phyloP scores from a whole-genome alignment of 148 eudicot species.

The Amaranthus hypochondriacus region DNA sequence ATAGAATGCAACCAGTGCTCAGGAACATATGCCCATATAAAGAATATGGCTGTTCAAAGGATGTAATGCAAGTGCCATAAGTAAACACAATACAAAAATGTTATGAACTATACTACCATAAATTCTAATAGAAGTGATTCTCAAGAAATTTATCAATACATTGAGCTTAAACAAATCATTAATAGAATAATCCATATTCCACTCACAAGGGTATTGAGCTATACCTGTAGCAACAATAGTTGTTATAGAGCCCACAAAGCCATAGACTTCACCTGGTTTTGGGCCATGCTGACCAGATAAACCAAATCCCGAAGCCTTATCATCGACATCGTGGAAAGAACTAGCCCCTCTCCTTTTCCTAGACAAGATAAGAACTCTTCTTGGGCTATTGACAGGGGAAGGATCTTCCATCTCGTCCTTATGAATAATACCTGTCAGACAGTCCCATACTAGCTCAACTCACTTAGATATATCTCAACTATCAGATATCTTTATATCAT shows the following conservation, averaged over 20 bases:
- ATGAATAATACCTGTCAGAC: not conserved
- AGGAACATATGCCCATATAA: constrained; percentile 87
- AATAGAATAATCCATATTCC: not conserved
- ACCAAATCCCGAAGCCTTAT: constrained; percentile 52
- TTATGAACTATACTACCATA: not conserved
- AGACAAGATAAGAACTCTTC: constrained; percentile 75
- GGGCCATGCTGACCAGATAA: constrained; percentile 82
- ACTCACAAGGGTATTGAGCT: not conserved
- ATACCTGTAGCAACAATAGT: constrained; percentile 78
- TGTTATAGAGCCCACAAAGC: constrained; percentile 87
- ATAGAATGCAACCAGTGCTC: constrained; percentile 73
- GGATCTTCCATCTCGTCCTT: constrained; percentile 48
- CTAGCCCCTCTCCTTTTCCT: constrained; percentile 53
- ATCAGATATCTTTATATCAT: not conserved
- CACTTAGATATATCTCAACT: not conserved
- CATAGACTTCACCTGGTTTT: constrained; percentile 84
- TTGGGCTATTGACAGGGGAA: constrained; percentile 69
- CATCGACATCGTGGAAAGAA: constrained; percentile 39
- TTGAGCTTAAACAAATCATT: not conserved
- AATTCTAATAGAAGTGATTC: constrained; percentile 1
- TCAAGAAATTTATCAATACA: not conserved
- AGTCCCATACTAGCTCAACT: constrained; percentile 5
- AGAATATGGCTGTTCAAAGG: constrained; percentile 49
- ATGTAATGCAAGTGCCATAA: constrained; percentile 12
- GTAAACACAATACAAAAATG: not conserved